Percentiles rank a stretch among this genome's conserved stretches.
These are phyloP conservation scores for Aureobasidium sp. DNA, from an alignment of 2,329 filamentous ascomycete species.

Conservation along the genomic window DNA sequence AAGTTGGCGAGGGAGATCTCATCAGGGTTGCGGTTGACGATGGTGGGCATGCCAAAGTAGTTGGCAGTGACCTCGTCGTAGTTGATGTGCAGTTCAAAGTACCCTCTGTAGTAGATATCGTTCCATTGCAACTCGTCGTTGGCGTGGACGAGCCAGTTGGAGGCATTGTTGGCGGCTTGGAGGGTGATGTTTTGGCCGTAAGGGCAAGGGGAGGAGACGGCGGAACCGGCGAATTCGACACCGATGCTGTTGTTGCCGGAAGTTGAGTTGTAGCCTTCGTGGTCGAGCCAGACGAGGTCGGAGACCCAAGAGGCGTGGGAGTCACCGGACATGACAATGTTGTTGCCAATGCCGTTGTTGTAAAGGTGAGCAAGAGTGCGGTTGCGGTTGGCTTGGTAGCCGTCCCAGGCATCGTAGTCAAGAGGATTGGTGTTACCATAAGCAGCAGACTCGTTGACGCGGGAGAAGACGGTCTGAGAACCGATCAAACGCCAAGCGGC, in stretches of 20 bases:
- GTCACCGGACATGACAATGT: conserved; percentile 64
- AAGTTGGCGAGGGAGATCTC: conserved; percentile 64
- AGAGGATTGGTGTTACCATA: conserved; percentile 36
- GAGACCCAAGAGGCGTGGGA: conserved; percentile 54
- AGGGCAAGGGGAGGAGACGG: conserved; percentile 50
- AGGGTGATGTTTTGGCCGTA: conserved; percentile 50
- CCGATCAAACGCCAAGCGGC: conserved; percentile 65
- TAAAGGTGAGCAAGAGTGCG: conserved; percentile 60
- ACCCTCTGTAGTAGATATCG: conserved; percentile 65
- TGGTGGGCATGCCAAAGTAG: conserved; percentile 57
- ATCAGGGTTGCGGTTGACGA: conserved; percentile 50
- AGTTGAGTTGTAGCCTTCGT: conserved; percentile 21
- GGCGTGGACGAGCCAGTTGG: conserved; percentile 35
- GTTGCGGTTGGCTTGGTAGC: conserved; percentile 63
- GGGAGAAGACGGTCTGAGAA: conserved; percentile 61
- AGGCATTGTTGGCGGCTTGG: conserved; percentile 40
- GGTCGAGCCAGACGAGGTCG: conserved; percentile 37
- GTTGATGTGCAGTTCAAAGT: conserved; percentile 56
- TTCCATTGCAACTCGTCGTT: conserved; percentile 65
- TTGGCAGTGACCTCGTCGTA: conserved; percentile 51
- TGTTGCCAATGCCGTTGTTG: conserved; percentile 61
- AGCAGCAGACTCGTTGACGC: conserved; percentile 40
- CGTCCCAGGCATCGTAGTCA: conserved; percentile 55
- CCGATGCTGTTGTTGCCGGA: conserved; percentile 36
- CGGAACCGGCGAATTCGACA: conserved; percentile 53